Evolutionary conservation across 805 yeast genomes (phyloP), one percentile per base, ranked within the genome.

Genomic region (Wickerhamomyces xylosicus): DNA sequence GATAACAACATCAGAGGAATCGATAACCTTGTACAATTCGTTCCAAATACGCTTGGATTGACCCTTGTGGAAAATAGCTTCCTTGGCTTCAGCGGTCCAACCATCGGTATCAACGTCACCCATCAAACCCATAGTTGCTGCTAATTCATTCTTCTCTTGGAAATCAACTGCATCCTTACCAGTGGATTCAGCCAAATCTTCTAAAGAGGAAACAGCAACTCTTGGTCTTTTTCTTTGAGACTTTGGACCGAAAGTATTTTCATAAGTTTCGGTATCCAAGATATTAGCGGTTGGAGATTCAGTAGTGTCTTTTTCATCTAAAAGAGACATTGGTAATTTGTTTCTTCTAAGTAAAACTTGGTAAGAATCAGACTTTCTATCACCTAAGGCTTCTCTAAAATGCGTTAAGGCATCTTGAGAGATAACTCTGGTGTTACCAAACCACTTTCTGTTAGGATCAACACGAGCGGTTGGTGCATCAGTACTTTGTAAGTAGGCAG

Each of bases 21-120:
- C 98, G 50, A 90, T 87, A 37, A 90, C 98, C 59, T 90, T 90
- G 63, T 92, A 90, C 44, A 90, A 70, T 61, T 90, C 98, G 61
- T 92, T 92, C 98, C 98, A 90, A 50, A 90, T 90, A 67, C 98
- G 83, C 65, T 90, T 90, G 36, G 97, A 87, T 66, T 90, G 98
- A 53, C 98, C 98, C 61, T 90, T 90, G 57, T 82, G 79, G 71
- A 90, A 90, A 61, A 90, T 89, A 43, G 92, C 89, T 62, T 92
- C 98, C 58, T 85, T 87, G 31, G 97, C 95, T 52, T 85, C 92
- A 52, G 79, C 80, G 4, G 94, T 72, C 74, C 82, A 85, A 40
- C 85, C 95, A 48, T 86, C 95, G 37, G 79, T 77, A 40, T 58
- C 59, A 35, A 69, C 66, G 31, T 61, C 62, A 47, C 86, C 87